These are phyloP conservation scores for Brettanomyces custersianus DNA, from an alignment of 805 yeast genomes.

Conservation along the genomic window DNA sequence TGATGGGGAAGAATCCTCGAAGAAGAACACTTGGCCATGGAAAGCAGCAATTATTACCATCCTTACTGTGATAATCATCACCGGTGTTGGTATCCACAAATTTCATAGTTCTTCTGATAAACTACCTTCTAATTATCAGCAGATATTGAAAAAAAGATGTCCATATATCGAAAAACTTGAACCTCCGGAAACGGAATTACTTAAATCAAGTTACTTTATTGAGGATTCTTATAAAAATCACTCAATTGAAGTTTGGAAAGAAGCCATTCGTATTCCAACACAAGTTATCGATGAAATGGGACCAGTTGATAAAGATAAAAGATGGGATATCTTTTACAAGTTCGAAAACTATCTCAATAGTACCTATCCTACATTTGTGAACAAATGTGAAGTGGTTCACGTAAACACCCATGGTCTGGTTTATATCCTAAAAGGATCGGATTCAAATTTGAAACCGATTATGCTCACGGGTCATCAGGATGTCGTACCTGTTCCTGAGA, in stretches of 20 bases:
- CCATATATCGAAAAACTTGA: neutral
- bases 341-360: conserved; percentile 32
- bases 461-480: conserved; percentile 44
- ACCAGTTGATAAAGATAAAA: conserved; percentile 34
- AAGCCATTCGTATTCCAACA: conserved; percentile 60
- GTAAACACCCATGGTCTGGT: conserved; percentile 38
- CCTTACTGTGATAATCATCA: too few relatives aligned
- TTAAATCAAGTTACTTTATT: neutral
- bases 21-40: too few relatives aligned
- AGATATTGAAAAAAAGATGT: neutral
- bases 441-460: conserved; percentile 31
- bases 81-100: too few relatives aligned
- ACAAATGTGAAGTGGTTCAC: conserved; percentile 25
- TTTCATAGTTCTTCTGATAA: too few relatives aligned
- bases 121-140: too few relatives aligned
- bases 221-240: neutral
- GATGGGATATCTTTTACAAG: conserved; percentile 21
- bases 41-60: too few relatives aligned
- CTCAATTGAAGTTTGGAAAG: conserved; percentile 20
- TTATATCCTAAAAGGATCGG: conserved; percentile 35
- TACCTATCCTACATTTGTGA: conserved; percentile 33
- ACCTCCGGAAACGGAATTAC: neutral
- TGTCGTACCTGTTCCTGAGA: conserved; percentile 39
- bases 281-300: conserved; percentile 45
- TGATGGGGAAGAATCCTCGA: too few relatives aligned